These are phyloP conservation scores for Chaetomium globosum DNA, from an alignment of 2,329 filamentous ascomycete genomes.

Conservation along the genomic window DNA sequence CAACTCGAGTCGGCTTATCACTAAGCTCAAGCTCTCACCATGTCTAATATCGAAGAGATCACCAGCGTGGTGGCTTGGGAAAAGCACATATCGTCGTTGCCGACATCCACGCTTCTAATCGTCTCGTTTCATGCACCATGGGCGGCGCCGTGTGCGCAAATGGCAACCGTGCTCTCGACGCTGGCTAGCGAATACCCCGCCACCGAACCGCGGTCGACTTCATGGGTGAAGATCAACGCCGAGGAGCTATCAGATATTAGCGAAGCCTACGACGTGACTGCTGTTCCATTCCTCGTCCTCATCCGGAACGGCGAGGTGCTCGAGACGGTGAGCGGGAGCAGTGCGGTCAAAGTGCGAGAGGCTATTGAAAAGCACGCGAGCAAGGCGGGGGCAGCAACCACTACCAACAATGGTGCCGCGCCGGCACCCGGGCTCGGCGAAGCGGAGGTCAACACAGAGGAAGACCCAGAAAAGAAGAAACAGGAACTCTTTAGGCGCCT, in stretches of 20 bases:
- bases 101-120: conserved; percentile 72
- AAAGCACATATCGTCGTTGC: conserved; percentile 65
- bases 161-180: conserved; percentile 81
- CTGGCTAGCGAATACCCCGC: conserved; percentile 84
- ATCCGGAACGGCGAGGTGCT: conserved; percentile 73
- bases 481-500: conserved; percentile 84
- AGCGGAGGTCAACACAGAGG: conserved; percentile 43
- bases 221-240: conserved; percentile 89
- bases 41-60: conserved; percentile 80
- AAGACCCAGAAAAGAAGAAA: conserved; percentile 64
- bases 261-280: conserved; percentile 90
- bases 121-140: conserved; percentile 96
- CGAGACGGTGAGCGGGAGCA: conserved; percentile 86
- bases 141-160: conserved; percentile 94
- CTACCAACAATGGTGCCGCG: conserved; percentile 42
- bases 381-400: conserved; percentile 41
- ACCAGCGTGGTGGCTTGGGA: conserved; percentile 73
- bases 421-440: conserved; percentile 48
- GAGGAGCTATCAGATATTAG: conserved; percentile 91
- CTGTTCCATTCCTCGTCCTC: conserved; percentile 89
- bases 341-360: conserved; percentile 79
- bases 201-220: conserved; percentile 65
- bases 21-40: conserved; percentile 44
- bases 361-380: conserved; percentile 82
- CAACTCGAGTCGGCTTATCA: background rate